Conservation (phyloP, 768 basidiomycete species). For the Serendipita vermifera region DNA sequence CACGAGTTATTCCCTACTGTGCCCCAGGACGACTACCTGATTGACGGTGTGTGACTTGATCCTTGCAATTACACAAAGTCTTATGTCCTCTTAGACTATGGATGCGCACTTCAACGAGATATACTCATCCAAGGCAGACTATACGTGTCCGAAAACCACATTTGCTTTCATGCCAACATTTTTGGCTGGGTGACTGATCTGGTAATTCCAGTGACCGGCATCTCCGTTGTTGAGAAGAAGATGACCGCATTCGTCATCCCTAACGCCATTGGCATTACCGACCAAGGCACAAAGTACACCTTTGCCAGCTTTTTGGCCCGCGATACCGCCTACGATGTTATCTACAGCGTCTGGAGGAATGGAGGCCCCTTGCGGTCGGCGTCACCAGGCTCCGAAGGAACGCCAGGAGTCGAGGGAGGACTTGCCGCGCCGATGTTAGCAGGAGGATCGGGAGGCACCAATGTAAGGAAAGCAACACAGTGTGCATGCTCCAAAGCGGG, state of each 20-base stretch:
- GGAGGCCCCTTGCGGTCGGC: conserved; percentile 12
- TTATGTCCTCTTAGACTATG: conserved; percentile 56
- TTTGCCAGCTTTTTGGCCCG: conserved; percentile 95
- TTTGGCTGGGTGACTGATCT: conserved; percentile 97
- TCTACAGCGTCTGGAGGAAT: conserved; percentile 91
- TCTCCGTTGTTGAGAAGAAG: conserved; percentile 79
- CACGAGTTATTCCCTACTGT: conserved; percentile 83
- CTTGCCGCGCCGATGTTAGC: conserved; percentile 9
- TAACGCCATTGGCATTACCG: conserved; percentile 86
- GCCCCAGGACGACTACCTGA: conserved; percentile 92
- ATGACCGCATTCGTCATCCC: conserved; percentile 98
- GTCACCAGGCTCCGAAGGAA: conserved; percentile 17
- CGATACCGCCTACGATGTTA: conserved; percentile 92
- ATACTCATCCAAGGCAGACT: conserved; percentile 92
- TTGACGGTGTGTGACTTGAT: conserved; percentile 59
- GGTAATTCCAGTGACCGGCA: conserved; percentile 77
- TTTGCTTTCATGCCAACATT: conserved; percentile 99
- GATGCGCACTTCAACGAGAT: conserved; percentile 91
- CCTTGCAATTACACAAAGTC: conserved; percentile 6
- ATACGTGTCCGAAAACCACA: conserved; percentile 96
- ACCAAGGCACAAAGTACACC: conserved; percentile 70
- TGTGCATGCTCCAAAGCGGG: conserved; percentile 64
- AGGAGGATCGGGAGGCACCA: conserved; percentile 13
- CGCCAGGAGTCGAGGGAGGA: conserved; percentile 14
- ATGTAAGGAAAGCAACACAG: conserved; percentile 42